Evolutionary conservation across 2,329 filamentous ascomycete species (phyloP).

Genomic region (Diaporthe sp.): DNA sequence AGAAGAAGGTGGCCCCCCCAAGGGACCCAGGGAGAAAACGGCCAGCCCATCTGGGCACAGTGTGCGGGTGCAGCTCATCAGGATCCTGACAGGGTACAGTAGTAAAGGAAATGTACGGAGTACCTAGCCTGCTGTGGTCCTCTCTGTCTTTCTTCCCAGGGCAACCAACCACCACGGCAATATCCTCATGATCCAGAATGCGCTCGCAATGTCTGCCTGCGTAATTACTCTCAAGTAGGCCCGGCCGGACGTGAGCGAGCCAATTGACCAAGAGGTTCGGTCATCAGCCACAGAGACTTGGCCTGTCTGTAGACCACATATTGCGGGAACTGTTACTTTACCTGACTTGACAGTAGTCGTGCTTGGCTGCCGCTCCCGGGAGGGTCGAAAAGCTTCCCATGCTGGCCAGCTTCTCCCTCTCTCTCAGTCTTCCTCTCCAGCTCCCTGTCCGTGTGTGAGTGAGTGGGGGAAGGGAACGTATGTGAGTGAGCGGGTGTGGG

Average conservation of each 20-base stretch:
- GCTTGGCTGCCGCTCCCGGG: slow-evolving; percentile 28
- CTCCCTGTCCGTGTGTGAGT: slow-evolving; percentile 4
- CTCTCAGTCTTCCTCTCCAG: background rate
- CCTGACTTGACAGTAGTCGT: slow-evolving; percentile 17
- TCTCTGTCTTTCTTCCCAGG: background rate
- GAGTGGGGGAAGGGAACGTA: background rate
- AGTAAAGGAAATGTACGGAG: background rate
- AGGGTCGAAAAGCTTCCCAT: slow-evolving; percentile 26
- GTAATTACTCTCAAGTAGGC: background rate
- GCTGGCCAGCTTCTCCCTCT: background rate
- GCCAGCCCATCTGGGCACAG: slow-evolving; percentile 1
- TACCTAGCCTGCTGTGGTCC: background rate
- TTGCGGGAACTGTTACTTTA: background rate
- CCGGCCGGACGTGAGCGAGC: background rate
- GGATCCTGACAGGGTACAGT: background rate
- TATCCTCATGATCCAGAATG: slow-evolving; percentile 10
- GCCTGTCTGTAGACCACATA: background rate
- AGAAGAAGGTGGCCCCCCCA: background rate
- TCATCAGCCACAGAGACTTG: slow-evolving; percentile 8
- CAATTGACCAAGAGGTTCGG: background rate
- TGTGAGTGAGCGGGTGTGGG: background rate
- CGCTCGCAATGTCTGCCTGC: background rate
- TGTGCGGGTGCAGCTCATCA: background rate
- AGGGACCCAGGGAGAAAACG: background rate
- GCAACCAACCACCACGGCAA: background rate